Conservation (phyloP, 1,139 yeast genomes). For the Yamadazyma jaroonii region DNA sequence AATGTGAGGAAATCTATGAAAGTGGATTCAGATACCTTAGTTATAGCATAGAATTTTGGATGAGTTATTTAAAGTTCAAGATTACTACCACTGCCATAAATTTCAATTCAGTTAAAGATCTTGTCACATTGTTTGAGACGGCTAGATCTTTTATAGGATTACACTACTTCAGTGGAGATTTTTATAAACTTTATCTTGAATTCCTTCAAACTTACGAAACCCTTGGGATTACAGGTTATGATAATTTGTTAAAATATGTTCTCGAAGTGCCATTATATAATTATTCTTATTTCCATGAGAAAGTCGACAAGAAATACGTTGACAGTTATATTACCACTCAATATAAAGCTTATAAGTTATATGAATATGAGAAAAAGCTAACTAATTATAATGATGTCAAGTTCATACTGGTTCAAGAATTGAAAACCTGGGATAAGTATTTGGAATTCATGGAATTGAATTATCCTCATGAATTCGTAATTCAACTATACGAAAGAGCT, state of each 20-base stretch:
- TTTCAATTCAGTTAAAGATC: slow-evolving; percentile 18
- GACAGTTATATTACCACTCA: slow-evolving; percentile 64
- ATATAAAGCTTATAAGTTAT: slow-evolving; percentile 57
- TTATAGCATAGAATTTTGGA: slow-evolving; percentile 72
- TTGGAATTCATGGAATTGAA: slow-evolving; percentile 51
- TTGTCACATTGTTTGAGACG: slow-evolving; percentile 47
- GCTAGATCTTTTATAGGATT: slow-evolving; percentile 66
- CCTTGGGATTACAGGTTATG: slow-evolving; percentile 27
- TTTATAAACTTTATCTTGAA: slow-evolving; percentile 70
- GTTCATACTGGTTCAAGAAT: slow-evolving; percentile 40
- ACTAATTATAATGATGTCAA: slow-evolving; percentile 49
- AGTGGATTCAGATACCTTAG: slow-evolving; percentile 53
- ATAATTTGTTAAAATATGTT: slow-evolving; percentile 53
- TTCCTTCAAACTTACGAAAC: slow-evolving; percentile 42
- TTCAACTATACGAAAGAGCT: slow-evolving; percentile 56
- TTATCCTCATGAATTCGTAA: slow-evolving; percentile 28
- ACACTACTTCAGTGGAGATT: slow-evolving; percentile 71
- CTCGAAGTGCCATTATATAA: slow-evolving; percentile 77
- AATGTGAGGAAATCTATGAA: slow-evolving; percentile 50
- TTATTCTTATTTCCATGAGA: slow-evolving; percentile 53
- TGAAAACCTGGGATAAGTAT: slow-evolving; percentile 60
- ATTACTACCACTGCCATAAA: slow-evolving; percentile 33
- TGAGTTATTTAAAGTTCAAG: slow-evolving; percentile 56
- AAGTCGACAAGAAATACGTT: slow-evolving; percentile 36
- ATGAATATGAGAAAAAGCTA: slow-evolving; percentile 59